phyloP scores from a whole-genome alignment of 768 basidiomycete species.

The Russula lepida region DNA sequence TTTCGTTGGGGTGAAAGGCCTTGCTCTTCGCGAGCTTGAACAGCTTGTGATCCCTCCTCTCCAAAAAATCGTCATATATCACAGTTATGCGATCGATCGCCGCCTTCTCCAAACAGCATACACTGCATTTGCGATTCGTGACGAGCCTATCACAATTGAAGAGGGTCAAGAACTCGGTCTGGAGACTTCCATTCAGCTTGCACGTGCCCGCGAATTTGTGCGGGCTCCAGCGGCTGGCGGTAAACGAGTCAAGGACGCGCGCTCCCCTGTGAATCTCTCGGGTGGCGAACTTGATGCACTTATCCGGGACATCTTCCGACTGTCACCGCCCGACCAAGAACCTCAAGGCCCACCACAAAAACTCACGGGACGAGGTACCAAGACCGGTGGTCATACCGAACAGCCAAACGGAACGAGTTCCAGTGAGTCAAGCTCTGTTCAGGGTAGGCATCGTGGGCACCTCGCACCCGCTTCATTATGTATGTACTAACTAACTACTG shows the following conservation, averaged over 20 bases:
- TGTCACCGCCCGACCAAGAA: not conserved
- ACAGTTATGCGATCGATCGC: conserved; percentile 41
- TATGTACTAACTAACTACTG: conserved; percentile 3
- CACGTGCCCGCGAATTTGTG: conserved; percentile 41
- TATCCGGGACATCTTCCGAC: conserved; percentile 15
- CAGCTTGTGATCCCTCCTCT: conserved; percentile 38
- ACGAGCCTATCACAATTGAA: conserved; percentile 41
- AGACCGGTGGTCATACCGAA: not conserved
- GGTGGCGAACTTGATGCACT: conserved; percentile 12
- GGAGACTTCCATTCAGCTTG: conserved; percentile 45
- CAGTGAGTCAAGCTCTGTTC: not conserved
- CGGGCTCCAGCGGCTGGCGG: not conserved
- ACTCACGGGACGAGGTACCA: not conserved
- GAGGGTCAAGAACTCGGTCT: conserved; percentile 53
- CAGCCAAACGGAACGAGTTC: not conserved
- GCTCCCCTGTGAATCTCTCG: not conserved
- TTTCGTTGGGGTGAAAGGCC: conserved; percentile 43
- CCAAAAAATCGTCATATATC: conserved; percentile 51
- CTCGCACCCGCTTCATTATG: not conserved
- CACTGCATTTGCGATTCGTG: conserved; percentile 41
- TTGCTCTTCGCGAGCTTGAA: conserved; percentile 47
- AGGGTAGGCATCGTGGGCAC: conserved; percentile 10
- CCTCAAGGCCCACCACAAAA: not conserved
- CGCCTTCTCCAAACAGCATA: conserved; percentile 47
- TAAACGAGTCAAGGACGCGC: not conserved